Base-by-base conservation (phyloP, 2,329 filamentous ascomycete genomes). In the Spiromastix sp. region DNA sequence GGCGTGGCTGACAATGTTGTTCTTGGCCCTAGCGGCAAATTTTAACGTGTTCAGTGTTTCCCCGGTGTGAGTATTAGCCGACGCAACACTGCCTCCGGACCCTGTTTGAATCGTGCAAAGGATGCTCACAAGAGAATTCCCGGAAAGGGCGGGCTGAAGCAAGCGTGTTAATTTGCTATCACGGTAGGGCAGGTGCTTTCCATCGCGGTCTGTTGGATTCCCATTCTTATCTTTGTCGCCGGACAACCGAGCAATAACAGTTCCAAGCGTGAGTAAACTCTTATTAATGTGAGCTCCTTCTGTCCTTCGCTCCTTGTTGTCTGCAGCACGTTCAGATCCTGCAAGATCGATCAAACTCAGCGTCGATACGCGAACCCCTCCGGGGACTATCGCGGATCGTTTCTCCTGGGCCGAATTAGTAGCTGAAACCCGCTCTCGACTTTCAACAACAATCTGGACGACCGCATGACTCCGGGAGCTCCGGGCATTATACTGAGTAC, bases 251-350 rank as follows among this genome's bases (percentile, higher is more conserved):
- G 85, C 83, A 55, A 98, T 95, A 50, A 98, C 91, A 1, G 85
- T 98, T 34, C 91, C 91, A 3, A 98, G 68, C 0, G 91, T 98
- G 39, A 98, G 74, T 52, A 98, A 64, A 57, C 86, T 95, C 65
- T 96, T 96, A 68, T 98, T 98, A 64, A 98, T 98, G 56, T 98
- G 91, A 9, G 89, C 89, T 43, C 91, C 91, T 61, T 98, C 91
- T 11, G 85, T 85, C 30, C 91, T 75, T 35, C 91, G 77, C 63
- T 96, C 91, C 57, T 96, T 98, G 36, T 81, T 83, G 51, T 96
- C 91, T 3, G 91, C 91, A 26, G 91, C 91, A 60, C 89, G 85
- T 57, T 98, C 91, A 0, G 91, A 96, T 25, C 91, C 91, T 36
- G 91, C 91, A 47, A 98, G 67, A 71, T 98, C 91, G 45, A 98